A percentile compares a stretch with the other conserved stretches of the same genome.
Evolutionary conservation across 2,329 filamentous ascomycete species (phyloP).

Genomic region (Ascochyta viciae-villosae): DNA sequence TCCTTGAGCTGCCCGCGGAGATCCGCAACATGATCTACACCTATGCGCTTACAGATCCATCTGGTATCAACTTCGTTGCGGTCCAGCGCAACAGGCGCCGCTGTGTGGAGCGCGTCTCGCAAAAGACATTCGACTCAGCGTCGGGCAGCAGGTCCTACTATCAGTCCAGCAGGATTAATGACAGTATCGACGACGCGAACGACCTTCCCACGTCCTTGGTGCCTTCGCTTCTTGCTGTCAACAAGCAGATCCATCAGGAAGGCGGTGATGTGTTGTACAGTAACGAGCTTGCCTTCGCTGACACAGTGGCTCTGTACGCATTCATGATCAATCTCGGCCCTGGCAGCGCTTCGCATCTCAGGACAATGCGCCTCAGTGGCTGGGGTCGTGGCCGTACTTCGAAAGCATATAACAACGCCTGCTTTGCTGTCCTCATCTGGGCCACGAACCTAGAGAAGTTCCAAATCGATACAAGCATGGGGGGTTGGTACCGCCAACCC

Average conservation of each 20-base stretch:
- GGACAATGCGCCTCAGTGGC: slow-evolving; percentile 31
- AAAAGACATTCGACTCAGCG: not conserved
- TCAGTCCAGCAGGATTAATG: slow-evolving; percentile 13
- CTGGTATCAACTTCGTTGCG: slow-evolving; percentile 35
- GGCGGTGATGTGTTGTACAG: slow-evolving; percentile 36
- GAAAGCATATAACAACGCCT: slow-evolving; percentile 45
- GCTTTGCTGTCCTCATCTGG: slow-evolving; percentile 38
- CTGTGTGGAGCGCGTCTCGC: slow-evolving; percentile 31
- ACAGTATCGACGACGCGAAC: slow-evolving; percentile 11
- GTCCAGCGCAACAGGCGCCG: slow-evolving; percentile 39
- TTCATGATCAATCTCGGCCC: slow-evolving; percentile 44
- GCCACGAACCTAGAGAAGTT: slow-evolving; percentile 41
- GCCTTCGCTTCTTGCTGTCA: slow-evolving; percentile 38
- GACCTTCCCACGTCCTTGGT: slow-evolving; percentile 20
- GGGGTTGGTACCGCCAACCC: slow-evolving; percentile 1
- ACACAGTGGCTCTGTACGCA: slow-evolving; percentile 39
- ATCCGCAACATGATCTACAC: slow-evolving; percentile 45
- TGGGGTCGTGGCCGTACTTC: slow-evolving; percentile 34
- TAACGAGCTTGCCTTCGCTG: slow-evolving; percentile 38
- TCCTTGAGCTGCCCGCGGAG: slow-evolving; percentile 44
- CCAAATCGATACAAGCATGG: slow-evolving; percentile 25
- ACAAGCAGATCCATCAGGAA: slow-evolving; percentile 40
- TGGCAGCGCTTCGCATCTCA: slow-evolving; percentile 30
- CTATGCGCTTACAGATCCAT: slow-evolving; percentile 35
- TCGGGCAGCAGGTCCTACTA: not conserved